phyloP scores from a whole-genome alignment of 164 flowering plant genomes.

The Pachysandra terminalis region DNA sequence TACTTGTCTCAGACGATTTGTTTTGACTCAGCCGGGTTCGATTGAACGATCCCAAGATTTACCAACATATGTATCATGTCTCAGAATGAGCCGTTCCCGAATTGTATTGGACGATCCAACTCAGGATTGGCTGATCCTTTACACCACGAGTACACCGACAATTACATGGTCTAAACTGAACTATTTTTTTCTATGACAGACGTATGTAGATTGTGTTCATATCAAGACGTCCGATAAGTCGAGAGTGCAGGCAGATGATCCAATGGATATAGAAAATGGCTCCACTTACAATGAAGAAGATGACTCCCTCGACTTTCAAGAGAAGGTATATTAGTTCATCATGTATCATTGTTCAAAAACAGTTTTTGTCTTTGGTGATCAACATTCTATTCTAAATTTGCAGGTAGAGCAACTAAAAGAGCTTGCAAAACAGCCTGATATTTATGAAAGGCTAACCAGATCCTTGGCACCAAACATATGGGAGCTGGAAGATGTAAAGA shows the following conservation, averaged over 20 bases:
- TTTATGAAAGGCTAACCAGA: constrained; percentile 76
- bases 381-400: constrained; percentile 8
- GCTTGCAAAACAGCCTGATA: constrained; percentile 73
- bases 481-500: constrained; percentile 99
- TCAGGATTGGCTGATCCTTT: too few species aligned
- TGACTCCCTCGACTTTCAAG: constrained; percentile 35
- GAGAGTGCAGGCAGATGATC: constrained; percentile 75
- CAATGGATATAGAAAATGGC: constrained; percentile 53
- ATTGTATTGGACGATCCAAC: too few species aligned
- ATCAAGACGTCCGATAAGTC: constrained; percentile 83
- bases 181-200: constrained; percentile 42
- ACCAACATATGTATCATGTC: too few species aligned
- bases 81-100: too few species aligned
- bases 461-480: constrained; percentile 98
- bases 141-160: not conserved
- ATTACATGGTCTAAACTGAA: not conserved
- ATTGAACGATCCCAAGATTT: too few species aligned
- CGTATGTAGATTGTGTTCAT: constrained; percentile 95
- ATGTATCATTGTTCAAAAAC: not conserved
- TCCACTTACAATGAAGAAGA: constrained; percentile 37
- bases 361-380: not conserved
- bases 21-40: too few species aligned
- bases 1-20: too few species aligned
- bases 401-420: constrained; percentile 79
- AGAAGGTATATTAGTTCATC: constrained; percentile 30